Conservation (phyloP, 2,329 filamentous ascomycete genomes). For the Neonectria hederae region DNA sequence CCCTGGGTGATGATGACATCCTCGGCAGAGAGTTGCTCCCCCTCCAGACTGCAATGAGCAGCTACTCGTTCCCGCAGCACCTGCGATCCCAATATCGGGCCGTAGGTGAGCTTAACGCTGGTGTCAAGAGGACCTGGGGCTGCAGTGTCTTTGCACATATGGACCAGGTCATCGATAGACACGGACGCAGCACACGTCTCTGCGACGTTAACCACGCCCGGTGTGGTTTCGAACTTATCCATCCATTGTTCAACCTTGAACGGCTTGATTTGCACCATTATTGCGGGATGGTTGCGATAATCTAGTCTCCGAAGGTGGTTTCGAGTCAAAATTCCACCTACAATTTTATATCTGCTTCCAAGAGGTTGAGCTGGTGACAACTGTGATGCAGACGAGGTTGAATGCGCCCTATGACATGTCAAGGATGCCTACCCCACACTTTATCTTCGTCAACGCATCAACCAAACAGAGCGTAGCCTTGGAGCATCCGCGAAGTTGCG, state of each 20-base stretch:
- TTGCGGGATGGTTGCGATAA: neutral
- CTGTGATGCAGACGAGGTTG: neutral
- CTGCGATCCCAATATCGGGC: conserved; percentile 74
- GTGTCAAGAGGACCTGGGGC: conserved; percentile 53
- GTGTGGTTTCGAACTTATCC: conserved; percentile 67
- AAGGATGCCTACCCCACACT: neutral
- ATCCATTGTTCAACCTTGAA: conserved; percentile 81
- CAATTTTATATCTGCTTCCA: neutral
- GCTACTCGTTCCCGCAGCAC: conserved; percentile 72
- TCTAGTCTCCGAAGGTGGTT: neutral
- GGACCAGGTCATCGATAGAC: conserved; percentile 73
- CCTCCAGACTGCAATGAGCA: conserved; percentile 68
- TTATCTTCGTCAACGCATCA: neutral
- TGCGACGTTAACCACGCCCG: conserved; percentile 73
- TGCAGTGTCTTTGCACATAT: conserved; percentile 65
- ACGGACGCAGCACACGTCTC: conserved; percentile 83
- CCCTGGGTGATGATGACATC: conserved; percentile 81
- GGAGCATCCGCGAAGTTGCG: neutral
- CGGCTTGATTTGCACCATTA: conserved; percentile 65
- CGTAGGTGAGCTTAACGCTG: conserved; percentile 74
- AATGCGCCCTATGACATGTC: neutral
- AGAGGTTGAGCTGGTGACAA: neutral
- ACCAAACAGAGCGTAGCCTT: neutral
- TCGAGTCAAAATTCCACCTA: neutral
- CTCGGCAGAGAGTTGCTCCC: conserved; percentile 58